Base-by-base conservation (phyloP, 441 rosid genomes). In the Euphorbia celastroides region DNA sequence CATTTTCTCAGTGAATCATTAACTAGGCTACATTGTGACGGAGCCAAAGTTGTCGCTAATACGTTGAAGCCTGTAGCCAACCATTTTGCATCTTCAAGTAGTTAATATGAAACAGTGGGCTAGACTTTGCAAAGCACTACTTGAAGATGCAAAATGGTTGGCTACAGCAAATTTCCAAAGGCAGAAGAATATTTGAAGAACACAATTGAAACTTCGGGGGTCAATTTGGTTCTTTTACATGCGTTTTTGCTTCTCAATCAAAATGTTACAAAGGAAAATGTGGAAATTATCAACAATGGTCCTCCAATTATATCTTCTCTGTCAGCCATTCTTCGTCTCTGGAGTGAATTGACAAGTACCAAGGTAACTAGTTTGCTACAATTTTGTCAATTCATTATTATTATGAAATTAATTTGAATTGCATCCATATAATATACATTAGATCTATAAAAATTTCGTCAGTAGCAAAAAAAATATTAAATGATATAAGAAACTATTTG, bases 21-120 rank as follows among this genome's bases (percentile, higher is more conserved):
- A 26, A n/a, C 30, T 1, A 11, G 68, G 44, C 32, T 27, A 13
- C 72, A 61, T 44, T 23, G 3, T 17, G 19, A 70, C 30, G 68
- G 61, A 46, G 70, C 70, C 0, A 68, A 44, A 56, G 23, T 30
- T 16, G 75, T 77, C 31, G 52, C 31, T 22, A 67, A 72, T 46
- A 71, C 85, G 8, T 59, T 83, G 69, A 34, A 34, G 12, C 68
- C 86, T 90, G n/a, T 62, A 54, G 26, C 83, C 78, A 34, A 12
- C 48, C 44, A 32, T 34, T 13, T 60, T 60, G 64, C 64, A 34
- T 71, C 81, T 44, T 55, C 74, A 20, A 78, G 36, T 27, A 71
- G 74, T 51, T 9, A 3, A 34, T 34, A 48, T 2, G 7, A 57
- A 20, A 23, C 54, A 70, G 74, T 70, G 77, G 74, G 62, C 46